Base-by-base conservation (phyloP, 345 rosid genomes). In the Linum lewisii region DNA sequence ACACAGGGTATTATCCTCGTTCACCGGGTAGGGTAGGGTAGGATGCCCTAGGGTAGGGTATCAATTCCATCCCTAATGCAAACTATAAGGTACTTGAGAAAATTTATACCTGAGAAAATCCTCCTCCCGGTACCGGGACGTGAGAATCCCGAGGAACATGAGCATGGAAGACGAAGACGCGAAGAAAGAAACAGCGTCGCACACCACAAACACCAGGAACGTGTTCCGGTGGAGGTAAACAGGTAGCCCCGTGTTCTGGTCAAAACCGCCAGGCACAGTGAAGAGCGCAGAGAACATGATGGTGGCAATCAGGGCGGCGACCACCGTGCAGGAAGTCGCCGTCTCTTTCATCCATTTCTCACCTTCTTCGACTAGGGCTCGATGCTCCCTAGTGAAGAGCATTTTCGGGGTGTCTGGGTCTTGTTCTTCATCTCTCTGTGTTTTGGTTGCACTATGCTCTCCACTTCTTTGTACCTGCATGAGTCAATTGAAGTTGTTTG, bases 361-460 rank as follows among this genome's bases (percentile, higher is more conserved):
- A 3, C 74, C 74, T 25, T 71, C 70, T 38, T 71, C 57, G 3
- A 71, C 60, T 26, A 71, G 42, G 47, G 13, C 57, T 60, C 55
- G 24, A 18, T 15, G 53, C 1, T 49, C 19, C 1, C 16, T 49
- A 0, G 75, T 63, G 67, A 87, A 87, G 7, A 87, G 54, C 34
- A 71, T 60, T 18, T 54, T 68, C 22, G 95, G 88, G 9, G 83
- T 82, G 63, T 63, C 81, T 22, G 25, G 2, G 71, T 49, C 16
- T 10, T 9, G 73, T 87, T 87, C 6, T 60, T 2, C 90, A 84
- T 82, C 55, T 80, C 84, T 59, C 67, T 73, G 58, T 80, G 75
- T 59, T 79, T 84, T 1, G 95, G 95, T 29, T 79, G 87, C 38
- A 78, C 95, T 29, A 86, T 54, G 5, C 77, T 76, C 71, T 84